Conservation (phyloP, 176 grass and related monocot genomes). For the Tillandsia leiboldiana region DNA sequence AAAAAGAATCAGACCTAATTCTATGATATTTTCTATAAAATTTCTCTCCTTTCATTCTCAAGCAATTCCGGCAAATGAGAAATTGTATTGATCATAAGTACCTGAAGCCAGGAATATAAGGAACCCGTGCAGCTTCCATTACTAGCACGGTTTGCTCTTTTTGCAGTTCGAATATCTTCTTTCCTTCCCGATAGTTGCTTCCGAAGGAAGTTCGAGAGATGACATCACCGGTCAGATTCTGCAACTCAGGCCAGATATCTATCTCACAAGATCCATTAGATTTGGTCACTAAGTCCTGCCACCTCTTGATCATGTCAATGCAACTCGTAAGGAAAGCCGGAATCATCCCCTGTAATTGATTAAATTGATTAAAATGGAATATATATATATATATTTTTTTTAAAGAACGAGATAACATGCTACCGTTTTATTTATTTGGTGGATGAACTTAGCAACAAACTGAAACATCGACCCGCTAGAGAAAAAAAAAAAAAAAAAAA, state of each 20-base stretch:
- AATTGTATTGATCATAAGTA: background rate
- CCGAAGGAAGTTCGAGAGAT: slow-evolving; percentile 40
- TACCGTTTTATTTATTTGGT: too few relatives aligned
- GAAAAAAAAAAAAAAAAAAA: too few relatives aligned
- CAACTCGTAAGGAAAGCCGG: slow-evolving; percentile 26
- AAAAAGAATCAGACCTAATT: too few relatives aligned
- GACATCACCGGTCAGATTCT: slow-evolving; percentile 31
- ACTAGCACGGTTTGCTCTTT: slow-evolving; percentile 19
- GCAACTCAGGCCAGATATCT: slow-evolving; percentile 32
- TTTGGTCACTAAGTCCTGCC: slow-evolving; percentile 1
- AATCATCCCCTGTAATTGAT: slow-evolving; percentile 27
- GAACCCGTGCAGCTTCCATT: slow-evolving; percentile 6
- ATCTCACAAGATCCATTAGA: slow-evolving; percentile 16
- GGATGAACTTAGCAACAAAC: too few relatives aligned
- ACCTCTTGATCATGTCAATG: slow-evolving; percentile 23
- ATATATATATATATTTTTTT: too few relatives aligned
- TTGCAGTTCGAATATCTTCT: slow-evolving; percentile 32
- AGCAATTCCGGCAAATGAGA: too few relatives aligned
- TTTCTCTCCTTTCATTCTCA: too few relatives aligned
- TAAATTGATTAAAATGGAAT: background rate
- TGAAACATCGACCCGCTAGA: too few relatives aligned
- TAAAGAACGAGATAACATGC: too few relatives aligned
- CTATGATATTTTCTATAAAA: too few relatives aligned
- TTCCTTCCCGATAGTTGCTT: slow-evolving; percentile 34
- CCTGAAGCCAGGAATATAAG: slow-evolving; percentile 32